Percentiles rank a stretch among this genome's conserved stretches.
Evolutionary conservation across 1,139 yeast species (phyloP).

Genomic region (Eremothecium sinecaudum): DNA sequence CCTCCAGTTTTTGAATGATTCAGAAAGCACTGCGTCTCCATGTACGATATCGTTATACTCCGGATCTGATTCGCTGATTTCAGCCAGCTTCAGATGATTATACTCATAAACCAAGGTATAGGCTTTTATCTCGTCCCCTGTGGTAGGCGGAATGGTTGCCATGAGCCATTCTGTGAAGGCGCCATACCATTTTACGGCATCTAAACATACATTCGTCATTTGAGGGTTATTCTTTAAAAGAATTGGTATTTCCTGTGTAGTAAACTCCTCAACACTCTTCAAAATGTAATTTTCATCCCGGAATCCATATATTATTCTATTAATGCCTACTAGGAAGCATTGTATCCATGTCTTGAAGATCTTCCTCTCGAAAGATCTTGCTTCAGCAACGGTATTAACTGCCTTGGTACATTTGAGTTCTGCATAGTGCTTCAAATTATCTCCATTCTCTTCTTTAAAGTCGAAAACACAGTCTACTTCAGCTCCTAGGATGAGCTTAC

Average conservation of each 20-base stretch:
- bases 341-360: slow-evolving; percentile 85
- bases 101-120: slow-evolving; percentile 38
- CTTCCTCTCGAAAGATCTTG: slow-evolving; percentile 53
- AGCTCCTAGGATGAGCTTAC: slow-evolving; percentile 66
- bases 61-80: slow-evolving; percentile 29
- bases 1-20: slow-evolving; percentile 60
- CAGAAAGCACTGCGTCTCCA: slow-evolving; percentile 37
- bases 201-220: slow-evolving; percentile 54
- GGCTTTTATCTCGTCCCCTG: slow-evolving; percentile 33
- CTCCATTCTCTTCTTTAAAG: slow-evolving; percentile 48
- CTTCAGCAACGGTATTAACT: slow-evolving; percentile 35
- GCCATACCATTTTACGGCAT: slow-evolving; percentile 76
- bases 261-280: slow-evolving; percentile 60
- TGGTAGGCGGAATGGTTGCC: slow-evolving; percentile 45
- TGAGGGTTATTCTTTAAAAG: slow-evolving; percentile 39
- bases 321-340: slow-evolving; percentile 77
- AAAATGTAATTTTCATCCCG: slow-evolving; percentile 63
- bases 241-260: slow-evolving; percentile 71
- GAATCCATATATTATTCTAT: slow-evolving; percentile 73
- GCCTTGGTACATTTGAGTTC: slow-evolving; percentile 70
- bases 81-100: slow-evolving; percentile 36
- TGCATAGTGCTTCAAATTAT: slow-evolving; percentile 62
- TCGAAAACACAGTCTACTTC: slow-evolving; percentile 90
- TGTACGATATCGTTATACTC: slow-evolving; percentile 29
- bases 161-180: slow-evolving; percentile 73